Percentiles rank a stretch among this genome's conserved stretches.
Conservation (phyloP, 352 stramenopile species). For the Pythium brassicae region DNA sequence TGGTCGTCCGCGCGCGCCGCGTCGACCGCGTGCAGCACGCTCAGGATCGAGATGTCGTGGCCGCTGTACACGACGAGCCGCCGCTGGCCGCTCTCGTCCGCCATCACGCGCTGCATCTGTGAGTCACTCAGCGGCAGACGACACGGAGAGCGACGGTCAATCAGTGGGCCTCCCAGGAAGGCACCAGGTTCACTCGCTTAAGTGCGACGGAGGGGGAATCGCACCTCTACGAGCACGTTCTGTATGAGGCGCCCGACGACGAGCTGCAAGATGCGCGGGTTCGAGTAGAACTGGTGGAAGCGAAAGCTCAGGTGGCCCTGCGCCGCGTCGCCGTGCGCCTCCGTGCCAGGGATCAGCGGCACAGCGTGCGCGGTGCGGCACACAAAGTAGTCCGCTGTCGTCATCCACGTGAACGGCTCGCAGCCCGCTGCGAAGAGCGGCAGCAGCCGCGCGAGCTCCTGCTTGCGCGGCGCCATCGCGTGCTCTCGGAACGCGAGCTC, state of each 20-base stretch:
- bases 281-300: constrained; percentile 80
- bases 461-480: constrained; percentile 44
- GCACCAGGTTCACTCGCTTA: background rate
- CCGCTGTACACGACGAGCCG: constrained; percentile 76
- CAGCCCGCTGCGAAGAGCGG: constrained; percentile 34
- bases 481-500: constrained; percentile 44
- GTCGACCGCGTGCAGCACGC: constrained; percentile 62
- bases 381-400: constrained; percentile 67
- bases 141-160: background rate
- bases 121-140: too few species aligned
- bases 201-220: background rate
- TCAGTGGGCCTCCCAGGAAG: background rate
- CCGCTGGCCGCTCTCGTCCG: constrained; percentile 31
- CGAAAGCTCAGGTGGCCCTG: constrained; percentile 62
- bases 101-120: constrained; percentile 40
- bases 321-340: constrained; percentile 28
- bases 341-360: constrained; percentile 46
- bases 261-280: constrained; percentile 58
- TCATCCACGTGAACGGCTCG: constrained; percentile 64
- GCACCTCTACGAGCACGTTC: constrained; percentile 51
- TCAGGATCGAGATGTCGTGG: constrained; percentile 77
- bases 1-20: constrained; percentile 37
- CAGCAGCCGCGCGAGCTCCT: constrained; percentile 47
- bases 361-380: constrained; percentile 55
- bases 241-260: constrained; percentile 60